Base-by-base conservation (phyloP, 176 grass and related monocot species). In the Musa acuminata region DNA sequence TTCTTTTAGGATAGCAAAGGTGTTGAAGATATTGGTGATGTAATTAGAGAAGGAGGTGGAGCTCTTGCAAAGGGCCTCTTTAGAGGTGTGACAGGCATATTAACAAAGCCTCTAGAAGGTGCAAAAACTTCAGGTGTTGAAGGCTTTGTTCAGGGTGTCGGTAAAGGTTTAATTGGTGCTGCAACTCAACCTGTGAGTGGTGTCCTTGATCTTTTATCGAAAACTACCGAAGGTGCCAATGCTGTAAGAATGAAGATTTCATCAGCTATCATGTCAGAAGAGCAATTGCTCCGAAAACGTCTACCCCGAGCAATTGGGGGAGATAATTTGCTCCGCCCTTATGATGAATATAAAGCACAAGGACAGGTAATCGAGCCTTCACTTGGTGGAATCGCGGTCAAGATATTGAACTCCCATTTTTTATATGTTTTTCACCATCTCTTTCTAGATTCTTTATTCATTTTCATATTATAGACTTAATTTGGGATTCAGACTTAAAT, bases 161-260 rank as follows among this genome's bases (percentile, higher is more conserved):
- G 90, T 75, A 93, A 98, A 88, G 94, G 94, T 49, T 77, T 98
- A 83, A 98, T 98, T 80, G 94, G 94, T 48, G 94, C 88, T 27
- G 94, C 94, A 73, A 90, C 94, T 57, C 94, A 98, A 81, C 94
- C 94, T 82, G 88, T 98, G 54, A 98, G 94, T 53, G 94, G 94
- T 75, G 94, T 98, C 69, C 88, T 98, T 69, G 94, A 98, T 88
- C 88, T 98, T 84, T 43, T 98, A 25, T 91, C 94, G 12, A 98
- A 98, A 83, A 98, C 94, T 69, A 98, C 94, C 43, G 94, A 98
- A 91, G 94, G 94, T 83, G 94, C 94, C 62, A 98, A 98, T 93
- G 94, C 94, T 21, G 90, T 98, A 72, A 93, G 91, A 75, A 87
- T 93, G 88, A 93, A 89, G 85, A 93, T 98, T 83, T 91, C 94